phyloP scores from a whole-genome alignment of 202 grass and related monocot species.

The Schoenoplectus tabernaemontani region DNA sequence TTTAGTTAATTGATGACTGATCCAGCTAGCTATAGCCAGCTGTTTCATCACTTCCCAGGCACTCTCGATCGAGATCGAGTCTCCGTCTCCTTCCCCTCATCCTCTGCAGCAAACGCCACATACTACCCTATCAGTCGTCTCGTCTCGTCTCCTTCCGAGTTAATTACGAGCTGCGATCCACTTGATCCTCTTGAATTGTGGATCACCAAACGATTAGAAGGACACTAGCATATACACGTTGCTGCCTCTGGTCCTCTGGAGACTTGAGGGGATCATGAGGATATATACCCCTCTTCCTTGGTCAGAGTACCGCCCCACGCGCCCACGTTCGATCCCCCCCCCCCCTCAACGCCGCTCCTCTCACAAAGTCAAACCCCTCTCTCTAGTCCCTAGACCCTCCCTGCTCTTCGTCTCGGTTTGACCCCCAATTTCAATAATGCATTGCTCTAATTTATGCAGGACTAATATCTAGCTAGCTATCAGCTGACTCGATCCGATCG shows the following conservation, averaged over 20 bases:
- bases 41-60: background rate
- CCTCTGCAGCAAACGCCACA: background rate
- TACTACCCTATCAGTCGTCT: background rate
- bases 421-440: background rate
- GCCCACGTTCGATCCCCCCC: no score
- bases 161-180: no score
- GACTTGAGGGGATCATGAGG: no score
- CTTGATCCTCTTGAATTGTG: no score
- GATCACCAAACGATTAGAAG: background rate
- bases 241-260: no score
- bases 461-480: no score
- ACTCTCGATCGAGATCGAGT: background rate
- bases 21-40: background rate
- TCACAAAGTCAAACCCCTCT: background rate
- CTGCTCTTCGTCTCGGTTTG: background rate
- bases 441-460: background rate
- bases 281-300: background rate
- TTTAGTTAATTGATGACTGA: no score
- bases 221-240: no score
- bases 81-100: background rate
- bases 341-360: background rate
- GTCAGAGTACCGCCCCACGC: slow-evolving; percentile 19
- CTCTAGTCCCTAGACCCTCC: no score
- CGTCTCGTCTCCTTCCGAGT: background rate
- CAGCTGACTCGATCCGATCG: slow-evolving; percentile 4